Base-by-base conservation (phyloP, 2,329 filamentous ascomycete species). In the Coleophoma cylindrospora region DNA sequence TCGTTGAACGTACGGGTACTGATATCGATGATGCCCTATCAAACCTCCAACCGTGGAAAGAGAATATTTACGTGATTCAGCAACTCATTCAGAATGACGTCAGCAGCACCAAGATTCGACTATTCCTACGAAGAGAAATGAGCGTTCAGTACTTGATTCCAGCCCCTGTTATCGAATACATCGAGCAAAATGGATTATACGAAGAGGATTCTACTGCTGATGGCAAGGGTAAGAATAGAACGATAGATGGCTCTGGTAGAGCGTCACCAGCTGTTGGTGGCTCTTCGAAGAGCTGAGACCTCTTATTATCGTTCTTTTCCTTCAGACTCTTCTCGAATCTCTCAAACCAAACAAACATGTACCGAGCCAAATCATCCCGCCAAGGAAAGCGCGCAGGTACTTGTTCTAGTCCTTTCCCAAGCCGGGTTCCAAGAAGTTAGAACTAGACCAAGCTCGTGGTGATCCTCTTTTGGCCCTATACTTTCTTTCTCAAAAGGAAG, bases 81-180 rank as follows among this genome's bases (percentile, higher is more conserved):
- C 89, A 95, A 68, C 80, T 95, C 47, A 91, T 95, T 45, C 84
- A 89, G 57, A 92, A 92, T 67, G 87, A 94, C 60, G 85, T 94
- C 53, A 90, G 86, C 61, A 91, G 86, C 55, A 85, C 81, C 12
- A 84, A 95, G 72, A 91, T 96, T 53, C 82, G 91, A 40, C 73
- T 95, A 3, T 89, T 95, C 64, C 68, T 91, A 34, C 81, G 87
- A 62, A 79, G 87, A 61, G 83, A 90, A 56, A 87, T 94, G 84
- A 91, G 86, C 59, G 87, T 95, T 45, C 81, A 87, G 55, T 92
- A 91, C 63, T 61, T 83, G 27, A 84, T 89, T 34, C 89, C 89
- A 0, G 80, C 84, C 40, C 81, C 82, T 3, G 88, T 92, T 44
- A 87, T 90, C 49, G 73, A 84, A 50, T 89, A 90, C 63, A 89